Percentiles rank a stretch among this genome's conserved stretches.
phyloP scores from a whole-genome alignment of 345 rosid genomes.

The Odontarrhena argentea region DNA sequence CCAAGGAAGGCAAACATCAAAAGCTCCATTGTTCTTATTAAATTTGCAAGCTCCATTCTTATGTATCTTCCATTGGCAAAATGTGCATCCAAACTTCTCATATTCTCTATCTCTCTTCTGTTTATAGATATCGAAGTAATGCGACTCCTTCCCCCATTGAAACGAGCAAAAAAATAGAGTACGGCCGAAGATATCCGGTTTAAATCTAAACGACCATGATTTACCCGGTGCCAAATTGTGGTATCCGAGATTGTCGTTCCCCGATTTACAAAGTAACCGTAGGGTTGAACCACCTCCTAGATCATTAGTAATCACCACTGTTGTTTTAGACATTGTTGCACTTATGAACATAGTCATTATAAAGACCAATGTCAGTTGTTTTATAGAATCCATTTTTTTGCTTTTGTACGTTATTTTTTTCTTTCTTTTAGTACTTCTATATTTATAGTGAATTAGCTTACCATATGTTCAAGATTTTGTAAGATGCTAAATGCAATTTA shows the following conservation, averaged over 20 bases:
- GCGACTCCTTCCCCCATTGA: neutral
- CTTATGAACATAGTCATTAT: neutral
- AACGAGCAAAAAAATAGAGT: constrained; percentile 4
- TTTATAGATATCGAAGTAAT: constrained; percentile 21
- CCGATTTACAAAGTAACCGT: constrained; percentile 11
- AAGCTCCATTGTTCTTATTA: neutral
- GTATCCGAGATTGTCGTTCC: neutral
- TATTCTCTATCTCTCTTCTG: constrained; percentile 16
- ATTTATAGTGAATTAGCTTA: no score
- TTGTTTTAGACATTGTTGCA: constrained; percentile 7
- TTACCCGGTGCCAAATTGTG: neutral
- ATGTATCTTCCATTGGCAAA: constrained; percentile 9
- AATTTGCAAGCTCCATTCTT: constrained; percentile 5
- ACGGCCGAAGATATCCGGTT: neutral
- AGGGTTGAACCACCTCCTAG: neutral
- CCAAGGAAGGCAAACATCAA: constrained; percentile 19
- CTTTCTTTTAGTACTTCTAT: no score
- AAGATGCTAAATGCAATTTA: no score
- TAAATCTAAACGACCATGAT: constrained; percentile 25
- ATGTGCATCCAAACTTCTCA: neutral
- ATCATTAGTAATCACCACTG: constrained; percentile 6
- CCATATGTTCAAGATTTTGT: no score
- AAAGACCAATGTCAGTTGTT: neutral
- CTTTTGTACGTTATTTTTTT: neutral
- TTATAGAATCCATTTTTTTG: neutral